A percentile compares a stretch with the other conserved stretches of the same genome.
Conservation (phyloP, 2,329 filamentous ascomycete species). For the Xylariales sp. region DNA sequence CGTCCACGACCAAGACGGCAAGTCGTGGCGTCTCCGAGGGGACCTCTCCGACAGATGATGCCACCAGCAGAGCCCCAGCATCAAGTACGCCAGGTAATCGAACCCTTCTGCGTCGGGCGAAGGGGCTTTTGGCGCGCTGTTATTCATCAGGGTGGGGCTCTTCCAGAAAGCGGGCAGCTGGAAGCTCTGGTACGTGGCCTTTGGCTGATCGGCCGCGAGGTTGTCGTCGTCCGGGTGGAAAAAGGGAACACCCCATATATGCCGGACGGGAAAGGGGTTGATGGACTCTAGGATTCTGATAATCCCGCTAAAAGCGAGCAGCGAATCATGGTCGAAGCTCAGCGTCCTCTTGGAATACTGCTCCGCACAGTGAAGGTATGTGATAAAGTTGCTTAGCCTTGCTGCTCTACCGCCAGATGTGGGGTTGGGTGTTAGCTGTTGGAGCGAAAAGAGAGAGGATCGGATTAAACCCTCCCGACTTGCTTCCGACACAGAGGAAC, state of each 20-base stretch:
- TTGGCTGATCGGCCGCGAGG: neutral
- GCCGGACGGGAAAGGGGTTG: constrained; percentile 30
- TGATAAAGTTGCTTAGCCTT: constrained; percentile 24
- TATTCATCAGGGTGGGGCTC: neutral
- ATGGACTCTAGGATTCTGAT: constrained; percentile 30
- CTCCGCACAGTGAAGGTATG: constrained; percentile 31
- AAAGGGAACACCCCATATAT: constrained; percentile 38
- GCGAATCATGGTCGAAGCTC: constrained; percentile 35
- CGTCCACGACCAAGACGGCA: constrained; percentile 38
- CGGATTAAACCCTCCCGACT: neutral
- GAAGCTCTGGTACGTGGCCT: constrained; percentile 11
- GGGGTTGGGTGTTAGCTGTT: neutral
- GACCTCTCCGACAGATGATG: constrained; percentile 11
- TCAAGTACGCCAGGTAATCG: constrained; percentile 26
- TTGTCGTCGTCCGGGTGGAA: constrained; percentile 32
- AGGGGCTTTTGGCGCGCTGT: neutral
- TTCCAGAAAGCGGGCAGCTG: constrained; percentile 15
- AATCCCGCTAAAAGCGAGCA: constrained; percentile 36
- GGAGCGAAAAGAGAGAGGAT: constrained; percentile 24
- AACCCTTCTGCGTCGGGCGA: neutral
- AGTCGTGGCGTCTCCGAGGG: constrained; percentile 26
- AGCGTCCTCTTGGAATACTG: constrained; percentile 35
- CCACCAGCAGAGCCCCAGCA: constrained; percentile 30
- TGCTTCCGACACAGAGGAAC: too few relatives aligned
- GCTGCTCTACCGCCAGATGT: neutral